Evolutionary conservation across 2,329 filamentous ascomycete species (phyloP), one percentile per base, ranked within the genome.

Genomic region (Pseudogymnoascus pannorum): DNA sequence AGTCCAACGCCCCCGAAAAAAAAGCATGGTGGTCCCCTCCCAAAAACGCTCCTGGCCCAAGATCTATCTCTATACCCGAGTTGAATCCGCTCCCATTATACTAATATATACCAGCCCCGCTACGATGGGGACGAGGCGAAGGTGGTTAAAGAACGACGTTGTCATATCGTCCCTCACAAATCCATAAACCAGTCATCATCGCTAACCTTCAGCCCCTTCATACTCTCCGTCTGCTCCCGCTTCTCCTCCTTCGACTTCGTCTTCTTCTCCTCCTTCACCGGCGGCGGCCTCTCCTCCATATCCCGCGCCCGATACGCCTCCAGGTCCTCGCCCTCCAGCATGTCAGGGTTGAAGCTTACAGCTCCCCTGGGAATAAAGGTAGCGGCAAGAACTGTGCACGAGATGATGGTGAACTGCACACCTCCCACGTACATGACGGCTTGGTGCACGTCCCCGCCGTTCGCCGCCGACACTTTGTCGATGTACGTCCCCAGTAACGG

Each of bases 301-400:
- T 57, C 40, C 57, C 51, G 29, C 24, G 38, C 57, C 24, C 24
- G 7, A 48, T 26, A 22, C 26, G 40, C 26, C 29, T 77, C 74
- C 51, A 78, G 60, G 1, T 68, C 58, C 62, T 76, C 72, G n/a
- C 74, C 73, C 36, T 71, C 72, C 18, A 78, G 68, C 63, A 76
- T 73, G 66, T 71, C 68, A 0, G 77, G 79, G 58, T 81, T 81
- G 36, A 79, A 68, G 1, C 72, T 66, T 9, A 75, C 72, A 0
- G 78, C 70, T 1, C 78, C 77, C 64, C 73, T 73, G 0, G 78
- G 78, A 9, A 80, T 73, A 44, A 80, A 77, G 0, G 77, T 79
- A 12, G 77, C 73, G 0, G 70, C 69, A 26, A 80, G 67, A 9
- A 80, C 74, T 24, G 79, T 63, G 0, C 69, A 70, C 6, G 69